Conservation (phyloP, 2,329 filamentous ascomycete genomes). For the Venturiaceae sp. region DNA sequence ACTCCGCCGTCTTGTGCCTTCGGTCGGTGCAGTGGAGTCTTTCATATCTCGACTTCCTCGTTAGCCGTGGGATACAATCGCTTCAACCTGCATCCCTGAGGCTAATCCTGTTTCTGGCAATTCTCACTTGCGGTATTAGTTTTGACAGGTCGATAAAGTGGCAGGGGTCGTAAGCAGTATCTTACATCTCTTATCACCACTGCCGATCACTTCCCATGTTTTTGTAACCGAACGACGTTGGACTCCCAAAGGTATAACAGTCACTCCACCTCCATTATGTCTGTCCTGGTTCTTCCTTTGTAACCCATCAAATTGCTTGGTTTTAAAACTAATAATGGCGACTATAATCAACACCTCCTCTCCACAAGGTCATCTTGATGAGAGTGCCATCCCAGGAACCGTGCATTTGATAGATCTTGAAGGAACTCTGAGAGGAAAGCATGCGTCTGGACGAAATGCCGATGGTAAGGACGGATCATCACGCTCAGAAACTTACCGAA, state of each 20-base stretch:
- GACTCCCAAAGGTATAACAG: background rate
- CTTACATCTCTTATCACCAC: conserved; percentile 1
- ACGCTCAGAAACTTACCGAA: conserved; percentile 26
- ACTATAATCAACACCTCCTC: conserved; percentile 8
- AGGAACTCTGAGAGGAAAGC: conserved; percentile 20
- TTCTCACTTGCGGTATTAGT: background rate
- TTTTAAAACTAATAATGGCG: background rate
- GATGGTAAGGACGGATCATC: conserved; percentile 20
- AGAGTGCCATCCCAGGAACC: conserved; percentile 26
- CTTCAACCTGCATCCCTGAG: background rate
- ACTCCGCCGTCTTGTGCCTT: too few species aligned
- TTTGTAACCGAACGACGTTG: background rate
- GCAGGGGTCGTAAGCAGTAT: background rate
- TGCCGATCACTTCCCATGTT: background rate
- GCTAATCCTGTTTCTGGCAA: background rate
- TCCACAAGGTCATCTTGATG: background rate
- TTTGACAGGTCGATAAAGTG: background rate
- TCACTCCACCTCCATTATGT: background rate
- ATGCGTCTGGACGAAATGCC: conserved; percentile 15
- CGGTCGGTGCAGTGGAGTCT: too few species aligned
- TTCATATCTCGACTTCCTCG: too few species aligned
- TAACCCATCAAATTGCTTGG: too few species aligned
- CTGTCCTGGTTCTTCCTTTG: background rate
- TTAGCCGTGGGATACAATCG: too few species aligned
- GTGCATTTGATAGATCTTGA: conserved; percentile 35